A percentile compares a stretch with the other conserved stretches of the same genome.
Evolutionary conservation across 202 grass and related monocot species (phyloP).

Genomic region (Zizania palustris): DNA sequence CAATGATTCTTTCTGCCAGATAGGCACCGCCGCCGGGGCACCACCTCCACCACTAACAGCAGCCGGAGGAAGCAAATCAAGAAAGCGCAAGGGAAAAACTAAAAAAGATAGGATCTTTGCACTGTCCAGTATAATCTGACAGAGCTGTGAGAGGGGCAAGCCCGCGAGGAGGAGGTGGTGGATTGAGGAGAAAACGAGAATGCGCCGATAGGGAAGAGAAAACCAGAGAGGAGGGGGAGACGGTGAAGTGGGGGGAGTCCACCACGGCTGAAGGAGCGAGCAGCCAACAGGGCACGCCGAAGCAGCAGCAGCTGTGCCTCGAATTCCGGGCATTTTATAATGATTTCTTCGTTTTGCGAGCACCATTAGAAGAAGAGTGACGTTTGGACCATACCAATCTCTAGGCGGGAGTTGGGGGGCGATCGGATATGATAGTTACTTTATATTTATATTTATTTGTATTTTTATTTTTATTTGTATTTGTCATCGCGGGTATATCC

Average conservation of each 20-base stretch:
- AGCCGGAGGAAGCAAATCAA: conserved; percentile 9
- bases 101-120: conserved; percentile 19
- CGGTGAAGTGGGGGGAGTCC: conserved; percentile 5
- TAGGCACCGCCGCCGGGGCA: background rate
- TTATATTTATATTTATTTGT: too few relatives aligned
- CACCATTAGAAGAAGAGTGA: conserved; percentile 67
- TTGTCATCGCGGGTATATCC: too few relatives aligned
- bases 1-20: background rate
- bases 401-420: conserved; percentile 50
- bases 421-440: too few relatives aligned
- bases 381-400: conserved; percentile 87
- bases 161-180: background rate
- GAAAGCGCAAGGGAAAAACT: background rate
- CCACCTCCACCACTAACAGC: background rate
- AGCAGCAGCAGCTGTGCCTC: conserved; percentile 37
- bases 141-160: background rate
- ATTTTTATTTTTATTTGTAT: too few relatives aligned
- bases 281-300: background rate
- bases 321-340: conserved; percentile 52
- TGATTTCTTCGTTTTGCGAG: conserved; percentile 43
- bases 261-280: conserved; percentile 41
- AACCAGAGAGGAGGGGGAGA: background rate
- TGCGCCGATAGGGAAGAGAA: conserved; percentile 19
- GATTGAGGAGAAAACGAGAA: conserved; percentile 35
- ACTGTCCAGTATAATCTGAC: conserved; percentile 22